Evolutionary conservation across 257 asterid species (phyloP), one percentile per base, ranked within the genome.

Genomic region (Plantago ovata): DNA sequence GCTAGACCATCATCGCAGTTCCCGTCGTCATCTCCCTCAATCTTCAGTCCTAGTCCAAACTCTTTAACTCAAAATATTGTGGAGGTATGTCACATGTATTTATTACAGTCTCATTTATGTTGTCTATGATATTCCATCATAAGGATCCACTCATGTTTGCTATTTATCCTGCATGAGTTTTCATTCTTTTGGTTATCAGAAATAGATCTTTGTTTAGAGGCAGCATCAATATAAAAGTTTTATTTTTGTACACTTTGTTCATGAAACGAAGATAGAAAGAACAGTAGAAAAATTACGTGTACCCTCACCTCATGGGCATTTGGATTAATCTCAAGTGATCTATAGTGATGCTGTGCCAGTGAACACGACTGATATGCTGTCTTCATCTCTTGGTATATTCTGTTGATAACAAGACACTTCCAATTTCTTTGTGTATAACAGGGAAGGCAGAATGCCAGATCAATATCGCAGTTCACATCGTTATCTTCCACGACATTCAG

Each of bases 381-480:
- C 42, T 57, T 45, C 64, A 22, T 55, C 33, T 49, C 10, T 24
- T 39, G 46, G 28, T 64, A 21, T 56, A 32, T 13, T 4, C 28
- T 12, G 18, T 50, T 50, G 28, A 51, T 65, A 21, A 48, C 38
- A 33, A 44, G 39, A 53, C 19, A 47, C 46, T 41, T 65, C 56
- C 58, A 62, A 55, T 24, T 66, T 63, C 52, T 40, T 38, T 56
- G 58, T 66, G 59, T 52, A 50, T 63, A 62, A 53, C 82, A 83
- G 94, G 85, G 86, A 68, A 73, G 75, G 70, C 79, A 76, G 79
- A 74, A 63, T 70, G 70, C 72, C 46, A 73, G 77, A 71, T 63
- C 62, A 38, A 43, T 73, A 43, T 66, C 84, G 20, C 92, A 78
- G 60, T 56, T 74, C 58, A 70, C 89, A 65, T 78, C 84, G 55